phyloP scores from a whole-genome alignment of 2,329 filamentous ascomycete species.

The Fusarium circinatum region DNA sequence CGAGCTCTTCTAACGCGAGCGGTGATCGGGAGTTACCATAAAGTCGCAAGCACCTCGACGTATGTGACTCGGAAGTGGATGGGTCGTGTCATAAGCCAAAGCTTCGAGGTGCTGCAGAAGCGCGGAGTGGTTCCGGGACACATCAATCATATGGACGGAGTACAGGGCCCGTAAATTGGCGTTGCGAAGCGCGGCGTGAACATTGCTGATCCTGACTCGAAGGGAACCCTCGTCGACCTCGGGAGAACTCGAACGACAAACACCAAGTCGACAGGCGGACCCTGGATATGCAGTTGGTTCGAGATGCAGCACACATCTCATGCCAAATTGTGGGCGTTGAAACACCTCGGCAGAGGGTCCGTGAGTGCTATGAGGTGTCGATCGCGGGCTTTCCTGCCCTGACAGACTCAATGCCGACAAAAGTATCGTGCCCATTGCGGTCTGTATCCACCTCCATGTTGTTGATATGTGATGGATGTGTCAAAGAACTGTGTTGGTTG shows the following conservation, averaged over 20 bases:
- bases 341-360: slow-evolving; percentile 28
- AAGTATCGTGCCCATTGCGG: slow-evolving; percentile 1
- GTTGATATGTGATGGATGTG: slow-evolving; percentile 22
- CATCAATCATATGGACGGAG: neutral
- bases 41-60: slow-evolving; percentile 5
- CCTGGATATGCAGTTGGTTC: slow-evolving; percentile 44
- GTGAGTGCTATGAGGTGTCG: slow-evolving; percentile 15
- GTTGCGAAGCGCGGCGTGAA: slow-evolving; percentile 23
- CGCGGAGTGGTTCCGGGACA: slow-evolving; percentile 20
- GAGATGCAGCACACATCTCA: slow-evolving; percentile 19
- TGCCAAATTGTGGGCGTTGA: slow-evolving; percentile 20
- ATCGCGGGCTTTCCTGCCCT: slow-evolving; percentile 33
- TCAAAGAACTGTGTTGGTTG: slow-evolving; percentile 34
- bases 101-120: slow-evolving; percentile 22
- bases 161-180: slow-evolving; percentile 8
- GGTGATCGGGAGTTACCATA: slow-evolving; percentile 7
- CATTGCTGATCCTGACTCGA: slow-evolving; percentile 20
- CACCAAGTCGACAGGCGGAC: slow-evolving; percentile 19
- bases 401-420: slow-evolving; percentile 33
- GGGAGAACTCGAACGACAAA: slow-evolving; percentile 19
- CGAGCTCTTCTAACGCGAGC: slow-evolving; percentile 16
- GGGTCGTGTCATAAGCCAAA: slow-evolving; percentile 36
- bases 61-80: slow-evolving; percentile 4
- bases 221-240: slow-evolving; percentile 8
- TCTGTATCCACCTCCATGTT: slow-evolving; percentile 6